A percentile compares a stretch with the other conserved stretches of the same genome.
phyloP scores from a whole-genome alignment of 2,329 filamentous ascomycete species.

The Macrophomina tecta region DNA sequence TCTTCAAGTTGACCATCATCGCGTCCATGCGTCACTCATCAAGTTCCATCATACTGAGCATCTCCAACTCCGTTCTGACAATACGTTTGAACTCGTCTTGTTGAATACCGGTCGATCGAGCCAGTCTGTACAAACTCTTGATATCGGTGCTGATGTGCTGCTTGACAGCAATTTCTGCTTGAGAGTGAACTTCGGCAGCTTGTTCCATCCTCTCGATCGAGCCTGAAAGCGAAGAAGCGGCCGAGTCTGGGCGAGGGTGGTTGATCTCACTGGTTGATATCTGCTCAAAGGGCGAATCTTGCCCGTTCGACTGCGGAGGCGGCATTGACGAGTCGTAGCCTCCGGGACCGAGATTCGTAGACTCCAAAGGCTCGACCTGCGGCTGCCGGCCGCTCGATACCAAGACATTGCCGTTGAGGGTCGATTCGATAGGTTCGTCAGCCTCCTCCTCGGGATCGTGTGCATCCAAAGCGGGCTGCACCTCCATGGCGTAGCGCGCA shows the following conservation, averaged over 20 bases:
- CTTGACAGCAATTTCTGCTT: constrained; percentile 74
- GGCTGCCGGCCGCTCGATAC: constrained; percentile 41
- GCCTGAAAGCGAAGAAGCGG: constrained; percentile 40
- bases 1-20: not conserved
- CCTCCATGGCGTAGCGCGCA: constrained; percentile 73
- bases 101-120: constrained; percentile 73
- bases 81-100: constrained; percentile 76
- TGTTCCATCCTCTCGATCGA: constrained; percentile 64
- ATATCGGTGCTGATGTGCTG: constrained; percentile 80
- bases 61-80: constrained; percentile 73
- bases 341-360: constrained; percentile 41
- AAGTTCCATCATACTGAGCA: constrained; percentile 72
- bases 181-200: constrained; percentile 62
- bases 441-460: constrained; percentile 78
- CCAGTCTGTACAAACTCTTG: constrained; percentile 76
- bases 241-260: constrained; percentile 43
- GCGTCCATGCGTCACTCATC: constrained; percentile 42
- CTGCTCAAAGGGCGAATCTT: constrained; percentile 20
- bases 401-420: constrained; percentile 60
- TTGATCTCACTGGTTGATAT: constrained; percentile 25
- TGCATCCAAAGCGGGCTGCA: constrained; percentile 80
- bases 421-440: constrained; percentile 55
- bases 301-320: constrained; percentile 27
- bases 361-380: constrained; percentile 53
- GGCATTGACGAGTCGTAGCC: constrained; percentile 43